phyloP scores from a whole-genome alignment of 2,329 filamentous ascomycete species.

The Cercospora beticola region DNA sequence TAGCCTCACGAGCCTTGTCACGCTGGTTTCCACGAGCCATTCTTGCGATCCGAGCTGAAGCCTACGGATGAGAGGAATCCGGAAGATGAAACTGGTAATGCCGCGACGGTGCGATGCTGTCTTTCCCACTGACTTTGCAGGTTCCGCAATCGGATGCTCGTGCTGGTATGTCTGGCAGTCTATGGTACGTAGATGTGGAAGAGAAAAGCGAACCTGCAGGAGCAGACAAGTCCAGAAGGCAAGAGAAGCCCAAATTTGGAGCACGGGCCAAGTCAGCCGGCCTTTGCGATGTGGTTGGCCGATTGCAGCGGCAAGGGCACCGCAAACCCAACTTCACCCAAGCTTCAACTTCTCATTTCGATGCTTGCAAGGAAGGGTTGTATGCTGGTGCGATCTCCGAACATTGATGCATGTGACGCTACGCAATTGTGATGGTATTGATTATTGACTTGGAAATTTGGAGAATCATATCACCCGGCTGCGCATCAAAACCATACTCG shows the following conservation, averaged over 20 bases:
- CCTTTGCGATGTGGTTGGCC: conserved; percentile 2
- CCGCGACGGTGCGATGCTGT: conserved; percentile 25
- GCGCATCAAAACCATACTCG: not conserved
- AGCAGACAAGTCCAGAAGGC: conserved; percentile 1
- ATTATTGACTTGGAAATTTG: not conserved
- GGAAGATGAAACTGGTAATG: conserved; percentile 10
- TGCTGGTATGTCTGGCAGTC: not conserved
- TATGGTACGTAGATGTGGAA: not conserved
- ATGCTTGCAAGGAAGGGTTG: conserved; percentile 1
- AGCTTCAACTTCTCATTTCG: conserved; percentile 9
- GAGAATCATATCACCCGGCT: not conserved
- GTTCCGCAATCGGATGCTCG: conserved; percentile 18
- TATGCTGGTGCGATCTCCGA: not conserved
- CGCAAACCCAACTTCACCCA: conserved; percentile 5
- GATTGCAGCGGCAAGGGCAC: not conserved
- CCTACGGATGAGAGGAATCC: not conserved
- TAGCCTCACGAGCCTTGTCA: conserved; percentile 88
- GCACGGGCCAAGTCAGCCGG: not conserved
- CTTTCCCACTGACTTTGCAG: not conserved
- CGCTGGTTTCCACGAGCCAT: conserved; percentile 98
- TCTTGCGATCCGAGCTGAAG: conserved; percentile 18
- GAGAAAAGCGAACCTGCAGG: not conserved
- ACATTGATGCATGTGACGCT: not conserved
- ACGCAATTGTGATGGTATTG: not conserved
- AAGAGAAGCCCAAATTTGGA: not conserved